Evolutionary conservation across 768 basidiomycete species (phyloP).

Genomic region (Lentinula detonsa): DNA sequence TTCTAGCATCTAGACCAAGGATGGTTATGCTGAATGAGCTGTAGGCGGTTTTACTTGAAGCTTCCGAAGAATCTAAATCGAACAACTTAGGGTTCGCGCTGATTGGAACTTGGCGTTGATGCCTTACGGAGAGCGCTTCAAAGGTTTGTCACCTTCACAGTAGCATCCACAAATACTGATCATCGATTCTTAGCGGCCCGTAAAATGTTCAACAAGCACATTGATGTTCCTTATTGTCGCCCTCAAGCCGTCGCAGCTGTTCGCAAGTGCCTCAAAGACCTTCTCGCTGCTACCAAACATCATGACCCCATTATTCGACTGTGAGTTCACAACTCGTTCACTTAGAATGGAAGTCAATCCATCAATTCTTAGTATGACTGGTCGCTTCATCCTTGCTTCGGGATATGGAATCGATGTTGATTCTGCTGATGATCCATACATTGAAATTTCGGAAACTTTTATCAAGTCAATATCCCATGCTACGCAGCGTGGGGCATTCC

Average conservation of each 20-base stretch:
- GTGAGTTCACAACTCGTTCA: slow-evolving; percentile 1
- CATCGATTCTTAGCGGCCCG: slow-evolving; percentile 2
- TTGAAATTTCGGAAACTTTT: slow-evolving; percentile 9
- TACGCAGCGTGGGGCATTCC: slow-evolving; percentile 1
- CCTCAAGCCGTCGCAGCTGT: slow-evolving; percentile 5
- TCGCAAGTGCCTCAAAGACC: slow-evolving; percentile 8
- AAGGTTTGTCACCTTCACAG: slow-evolving; percentile 14
- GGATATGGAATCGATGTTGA: slow-evolving; percentile 11
- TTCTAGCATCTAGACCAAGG: neutral
- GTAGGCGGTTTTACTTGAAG: slow-evolving; percentile 11
- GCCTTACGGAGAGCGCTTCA: slow-evolving; percentile 25
- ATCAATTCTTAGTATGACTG: slow-evolving; percentile 9
- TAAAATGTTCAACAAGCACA: slow-evolving; percentile 3
- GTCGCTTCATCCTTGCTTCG: slow-evolving; percentile 6
- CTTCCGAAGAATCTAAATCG: neutral
- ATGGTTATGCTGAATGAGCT: slow-evolving; percentile 25
- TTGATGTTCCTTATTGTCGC: slow-evolving; percentile 4
- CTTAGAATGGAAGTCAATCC: neutral
- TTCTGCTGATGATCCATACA: slow-evolving; percentile 8
- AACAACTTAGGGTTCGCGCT: slow-evolving; percentile 22
- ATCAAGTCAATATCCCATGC: slow-evolving; percentile 5
- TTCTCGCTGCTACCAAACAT: slow-evolving; percentile 4
- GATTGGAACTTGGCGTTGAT: slow-evolving; percentile 28
- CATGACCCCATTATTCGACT: slow-evolving; percentile 10
- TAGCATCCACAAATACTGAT: neutral